Conservation (phyloP, 257 asterid species). For the Nicotiana otophora region DNA sequence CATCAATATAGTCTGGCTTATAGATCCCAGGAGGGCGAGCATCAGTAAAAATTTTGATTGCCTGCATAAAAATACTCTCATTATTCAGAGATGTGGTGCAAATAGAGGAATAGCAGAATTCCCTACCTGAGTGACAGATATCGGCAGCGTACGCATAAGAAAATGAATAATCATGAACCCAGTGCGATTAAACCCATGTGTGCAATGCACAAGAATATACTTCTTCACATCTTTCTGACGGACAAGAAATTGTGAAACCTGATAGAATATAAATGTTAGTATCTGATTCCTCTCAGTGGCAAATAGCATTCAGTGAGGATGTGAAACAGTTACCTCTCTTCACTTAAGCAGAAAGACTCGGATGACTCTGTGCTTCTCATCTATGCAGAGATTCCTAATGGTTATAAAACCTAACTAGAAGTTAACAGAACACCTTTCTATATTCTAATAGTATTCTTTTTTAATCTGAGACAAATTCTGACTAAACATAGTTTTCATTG, state of each 20-base stretch:
- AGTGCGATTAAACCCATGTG: slow-evolving; percentile 97
- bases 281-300: not conserved
- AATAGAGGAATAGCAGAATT: not conserved
- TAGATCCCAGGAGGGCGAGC: slow-evolving; percentile 96
- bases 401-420: not conserved
- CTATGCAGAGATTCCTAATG: not conserved
- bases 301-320: not conserved
- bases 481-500: not conserved
- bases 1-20: slow-evolving; percentile 85
- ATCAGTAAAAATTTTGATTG: slow-evolving; percentile 69
- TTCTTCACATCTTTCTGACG: slow-evolving; percentile 71
- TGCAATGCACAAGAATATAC: slow-evolving; percentile 84
- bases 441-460: not conserved
- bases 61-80: slow-evolving; percentile 39
- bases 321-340: not conserved
- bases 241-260: slow-evolving; percentile 75
- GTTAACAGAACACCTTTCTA: not conserved
- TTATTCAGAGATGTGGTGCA: not conserved
- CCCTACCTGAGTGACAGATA: slow-evolving; percentile 79
- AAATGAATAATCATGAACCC: slow-evolving; percentile 90
- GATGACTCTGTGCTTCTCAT: not conserved
- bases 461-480: not conserved
- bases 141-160: slow-evolving; percentile 73
- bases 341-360: not conserved
- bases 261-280: not conserved